Evolutionary conservation across 345 rosid species (phyloP).

Genomic region (Lepidium aucheri): DNA sequence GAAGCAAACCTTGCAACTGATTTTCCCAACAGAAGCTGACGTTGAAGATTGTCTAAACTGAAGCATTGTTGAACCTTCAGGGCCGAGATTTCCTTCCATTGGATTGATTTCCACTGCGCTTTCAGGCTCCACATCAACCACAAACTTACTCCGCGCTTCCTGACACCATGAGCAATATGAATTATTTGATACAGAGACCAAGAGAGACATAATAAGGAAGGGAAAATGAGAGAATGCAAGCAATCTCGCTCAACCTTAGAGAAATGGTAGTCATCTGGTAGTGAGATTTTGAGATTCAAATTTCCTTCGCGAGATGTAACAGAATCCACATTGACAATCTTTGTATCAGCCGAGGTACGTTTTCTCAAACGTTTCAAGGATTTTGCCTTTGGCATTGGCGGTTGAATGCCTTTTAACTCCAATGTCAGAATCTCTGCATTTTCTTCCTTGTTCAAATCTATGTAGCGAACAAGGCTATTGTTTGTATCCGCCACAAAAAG

Average conservation of each 20-base stretch:
- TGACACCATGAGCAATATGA: constrained; percentile 15
- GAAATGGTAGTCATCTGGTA: constrained; percentile 79
- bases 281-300: constrained; percentile 51
- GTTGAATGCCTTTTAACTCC: constrained; percentile 81
- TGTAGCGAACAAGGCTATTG: constrained; percentile 66
- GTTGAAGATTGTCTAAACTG: constrained; percentile 51
- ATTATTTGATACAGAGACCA: background rate
- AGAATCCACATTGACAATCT: constrained; percentile 45
- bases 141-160: constrained; percentile 83
- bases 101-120: constrained; percentile 47
- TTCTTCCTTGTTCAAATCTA: constrained; percentile 49
- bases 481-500: constrained; percentile 85
- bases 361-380: constrained; percentile 66
- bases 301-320: constrained; percentile 59
- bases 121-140: constrained; percentile 65
- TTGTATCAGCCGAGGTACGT: constrained; percentile 62
- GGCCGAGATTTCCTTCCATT: constrained; percentile 56
- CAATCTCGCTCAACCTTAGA: constrained; percentile 46
- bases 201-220: background rate
- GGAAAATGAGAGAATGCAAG: background rate
- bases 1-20: constrained; percentile 70
- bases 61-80: constrained; percentile 59
- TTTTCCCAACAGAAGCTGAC: constrained; percentile 49
- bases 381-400: constrained; percentile 53
- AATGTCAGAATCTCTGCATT: constrained; percentile 52